These are phyloP conservation scores for Leishmania amazonensis DNA, from an alignment of 208 protist genomes.

Conservation along the genomic window DNA sequence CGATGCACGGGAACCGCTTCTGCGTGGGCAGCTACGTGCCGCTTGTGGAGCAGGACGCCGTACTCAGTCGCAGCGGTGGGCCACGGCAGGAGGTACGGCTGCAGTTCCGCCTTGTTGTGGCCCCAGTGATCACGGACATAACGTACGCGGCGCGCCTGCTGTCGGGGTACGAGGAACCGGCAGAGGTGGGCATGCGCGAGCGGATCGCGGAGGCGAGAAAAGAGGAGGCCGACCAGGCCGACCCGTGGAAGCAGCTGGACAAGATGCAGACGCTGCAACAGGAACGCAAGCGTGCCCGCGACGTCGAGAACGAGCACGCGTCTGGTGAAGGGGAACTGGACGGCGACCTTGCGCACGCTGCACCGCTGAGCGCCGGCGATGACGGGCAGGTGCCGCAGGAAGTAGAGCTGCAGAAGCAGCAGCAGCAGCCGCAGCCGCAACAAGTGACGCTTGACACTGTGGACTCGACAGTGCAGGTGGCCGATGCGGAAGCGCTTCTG, in stretches of 20 bases:
- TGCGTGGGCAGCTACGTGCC: conserved; percentile 32
- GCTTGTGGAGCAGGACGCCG: conserved; percentile 20
- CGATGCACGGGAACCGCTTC: conserved; percentile 51
- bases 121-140: conserved; percentile 34
- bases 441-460: neutral
- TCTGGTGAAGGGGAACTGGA: neutral
- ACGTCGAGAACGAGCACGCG: neutral
- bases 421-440: neutral
- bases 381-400: neutral
- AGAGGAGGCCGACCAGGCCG: conserved; percentile 15
- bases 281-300: conserved; percentile 27
- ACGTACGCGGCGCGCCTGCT: conserved; percentile 30
- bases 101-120: conserved; percentile 56
- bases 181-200: conserved; percentile 27
- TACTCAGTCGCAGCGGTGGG: conserved; percentile 24
- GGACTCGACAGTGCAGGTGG: neutral
- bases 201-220: conserved; percentile 18
- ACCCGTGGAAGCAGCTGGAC: conserved; percentile 32
- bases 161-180: conserved; percentile 38
- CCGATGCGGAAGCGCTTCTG: conserved; percentile 30
- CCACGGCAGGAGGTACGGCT: conserved; percentile 60
- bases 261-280: conserved; percentile 22
- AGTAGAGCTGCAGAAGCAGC: neutral
- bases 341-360: neutral
- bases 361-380: neutral